Evolutionary conservation across 257 asterid genomes (phyloP).

Genomic region (Rauvolfia tetraphylla): DNA sequence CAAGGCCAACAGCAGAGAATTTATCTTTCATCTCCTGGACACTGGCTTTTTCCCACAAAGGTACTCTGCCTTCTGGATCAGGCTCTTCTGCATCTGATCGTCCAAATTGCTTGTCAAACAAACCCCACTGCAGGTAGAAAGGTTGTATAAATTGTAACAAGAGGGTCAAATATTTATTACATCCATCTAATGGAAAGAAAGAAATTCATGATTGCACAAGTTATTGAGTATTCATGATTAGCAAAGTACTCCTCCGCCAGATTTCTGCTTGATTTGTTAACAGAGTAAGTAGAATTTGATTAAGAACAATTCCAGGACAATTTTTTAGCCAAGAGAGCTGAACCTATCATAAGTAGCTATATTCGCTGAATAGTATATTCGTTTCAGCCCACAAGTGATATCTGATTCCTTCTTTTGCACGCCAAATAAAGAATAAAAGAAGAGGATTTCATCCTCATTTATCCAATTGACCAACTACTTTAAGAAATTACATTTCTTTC

Average conservation of each 20-base stretch:
- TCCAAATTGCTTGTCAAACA: conserved; percentile 79
- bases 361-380: neutral
- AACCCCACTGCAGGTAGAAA: conserved; percentile 66
- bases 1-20: conserved; percentile 66
- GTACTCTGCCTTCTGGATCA: conserved; percentile 95
- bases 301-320: neutral
- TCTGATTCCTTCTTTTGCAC: neutral
- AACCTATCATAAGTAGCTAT: neutral
- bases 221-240: neutral
- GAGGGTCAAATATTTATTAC: neutral
- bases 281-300: neutral
- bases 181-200: neutral
- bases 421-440: neutral
- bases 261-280: neutral
- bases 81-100: conserved; percentile 73
- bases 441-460: neutral
- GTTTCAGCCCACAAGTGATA: neutral
- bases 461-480: neutral
- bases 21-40: conserved; percentile 82
- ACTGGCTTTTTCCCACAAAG: conserved; percentile 69
- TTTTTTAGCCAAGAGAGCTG: neutral
- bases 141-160: neutral
- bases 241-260: neutral
- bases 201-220: neutral
- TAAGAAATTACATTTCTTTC: neutral